phyloP scores from a whole-genome alignment of 140 eudicot species.

The Ambrosia hybrid region DNA sequence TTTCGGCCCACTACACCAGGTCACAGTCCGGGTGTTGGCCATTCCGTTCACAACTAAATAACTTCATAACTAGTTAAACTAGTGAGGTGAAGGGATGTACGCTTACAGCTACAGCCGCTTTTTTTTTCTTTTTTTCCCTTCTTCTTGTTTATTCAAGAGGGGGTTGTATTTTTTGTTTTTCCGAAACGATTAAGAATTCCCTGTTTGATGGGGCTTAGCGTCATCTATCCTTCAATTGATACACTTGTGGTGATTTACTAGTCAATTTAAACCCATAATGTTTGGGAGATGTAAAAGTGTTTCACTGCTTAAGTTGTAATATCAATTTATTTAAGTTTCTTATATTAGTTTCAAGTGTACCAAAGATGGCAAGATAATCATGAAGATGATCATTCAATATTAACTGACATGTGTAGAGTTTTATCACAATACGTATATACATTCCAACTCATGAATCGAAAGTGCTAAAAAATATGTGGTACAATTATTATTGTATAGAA shows the following conservation, averaged over 20 bases:
- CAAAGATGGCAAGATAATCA: not conserved
- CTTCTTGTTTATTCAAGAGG: not conserved
- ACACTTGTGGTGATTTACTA: not conserved
- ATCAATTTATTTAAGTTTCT: slow-evolving; percentile 3
- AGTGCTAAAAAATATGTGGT: not conserved
- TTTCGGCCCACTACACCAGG: slow-evolving; percentile 52
- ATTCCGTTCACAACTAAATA: slow-evolving; percentile 38
- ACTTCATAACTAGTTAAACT: slow-evolving; percentile 10
- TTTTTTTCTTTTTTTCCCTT: slow-evolving; percentile 1
- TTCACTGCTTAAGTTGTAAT: slow-evolving; percentile 16
- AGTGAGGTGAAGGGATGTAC: slow-evolving; percentile 17
- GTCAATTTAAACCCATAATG: not conserved
- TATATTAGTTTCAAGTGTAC: not conserved
- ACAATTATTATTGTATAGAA: not conserved
- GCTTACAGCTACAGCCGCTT: slow-evolving; percentile 5
- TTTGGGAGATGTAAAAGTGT: slow-evolving; percentile 23
- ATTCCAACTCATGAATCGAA: not conserved
- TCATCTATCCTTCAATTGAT: not conserved
- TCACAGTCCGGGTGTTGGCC: slow-evolving; percentile 53
- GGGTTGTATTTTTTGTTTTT: slow-evolving; percentile 23
- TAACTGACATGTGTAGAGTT: not conserved
- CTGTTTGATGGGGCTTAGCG: no score
- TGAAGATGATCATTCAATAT: not conserved
- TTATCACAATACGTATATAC: not conserved
- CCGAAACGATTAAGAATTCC: no score